These are phyloP conservation scores for Hypoxylon sp. DNA, from an alignment of 2,329 filamentous ascomycete genomes.

Conservation along the genomic window DNA sequence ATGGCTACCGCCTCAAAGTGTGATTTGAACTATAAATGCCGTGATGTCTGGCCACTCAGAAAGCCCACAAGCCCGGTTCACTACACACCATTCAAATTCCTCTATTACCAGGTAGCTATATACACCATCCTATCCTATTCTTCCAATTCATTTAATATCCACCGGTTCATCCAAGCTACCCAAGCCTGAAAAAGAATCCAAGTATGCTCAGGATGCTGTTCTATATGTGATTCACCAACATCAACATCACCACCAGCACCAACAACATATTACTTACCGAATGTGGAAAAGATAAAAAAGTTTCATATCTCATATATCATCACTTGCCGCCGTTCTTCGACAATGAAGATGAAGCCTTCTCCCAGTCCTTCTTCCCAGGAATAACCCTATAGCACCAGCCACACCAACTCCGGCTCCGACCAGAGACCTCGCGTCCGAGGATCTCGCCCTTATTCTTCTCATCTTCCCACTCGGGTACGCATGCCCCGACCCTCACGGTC, in stretches of 20 bases:
- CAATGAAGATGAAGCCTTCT: constrained; percentile 33
- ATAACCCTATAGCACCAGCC: constrained; percentile 89
- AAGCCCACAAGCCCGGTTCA: neutral
- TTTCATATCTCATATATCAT: constrained; percentile 4
- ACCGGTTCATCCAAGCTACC: neutral
- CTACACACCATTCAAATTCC: neutral
- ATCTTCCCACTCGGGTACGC: constrained; percentile 87
- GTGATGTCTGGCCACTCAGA: neutral
- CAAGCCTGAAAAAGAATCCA: neutral
- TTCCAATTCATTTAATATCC: neutral
- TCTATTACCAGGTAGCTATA: neutral
- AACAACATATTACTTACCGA: neutral
- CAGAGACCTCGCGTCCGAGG: constrained; percentile 77
- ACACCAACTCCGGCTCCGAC: constrained; percentile 84
- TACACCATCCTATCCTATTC: neutral
- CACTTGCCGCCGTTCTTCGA: neutral
- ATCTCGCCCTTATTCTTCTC: constrained; percentile 76
- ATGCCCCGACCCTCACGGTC: constrained; percentile 83
- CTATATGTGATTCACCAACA: constrained; percentile 1
- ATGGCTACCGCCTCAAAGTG: too few species aligned
- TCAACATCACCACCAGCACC: neutral
- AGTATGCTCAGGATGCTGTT: constrained; percentile 8
- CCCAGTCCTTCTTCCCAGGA: constrained; percentile 65
- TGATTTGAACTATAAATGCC: too few species aligned
- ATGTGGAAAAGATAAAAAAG: neutral